Conservation (phyloP, 2,329 filamentous ascomycete genomes). For the Leptographium flavum region DNA sequence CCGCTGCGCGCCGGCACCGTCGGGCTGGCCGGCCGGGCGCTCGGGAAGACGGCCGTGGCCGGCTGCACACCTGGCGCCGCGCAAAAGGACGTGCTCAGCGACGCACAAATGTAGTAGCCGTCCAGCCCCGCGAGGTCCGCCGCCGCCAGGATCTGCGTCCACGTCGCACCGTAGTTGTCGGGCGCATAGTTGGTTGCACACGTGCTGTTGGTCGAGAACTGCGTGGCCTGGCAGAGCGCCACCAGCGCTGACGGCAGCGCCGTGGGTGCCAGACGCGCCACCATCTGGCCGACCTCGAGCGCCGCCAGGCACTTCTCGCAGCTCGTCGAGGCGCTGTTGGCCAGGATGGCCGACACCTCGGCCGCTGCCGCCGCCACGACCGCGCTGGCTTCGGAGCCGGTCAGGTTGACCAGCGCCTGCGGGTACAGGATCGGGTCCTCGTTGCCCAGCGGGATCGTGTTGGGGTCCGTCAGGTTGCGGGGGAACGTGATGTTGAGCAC, state of each 20-base stretch:
- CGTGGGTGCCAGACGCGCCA: conserved; percentile 32
- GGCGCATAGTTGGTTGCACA: conserved; percentile 33
- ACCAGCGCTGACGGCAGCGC: conserved; percentile 35
- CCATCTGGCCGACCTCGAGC: conserved; percentile 32
- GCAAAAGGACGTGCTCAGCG: conserved; percentile 32
- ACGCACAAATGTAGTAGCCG: conserved; percentile 41
- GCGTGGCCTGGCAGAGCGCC: conserved; percentile 31
- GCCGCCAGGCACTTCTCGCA: conserved; percentile 40
- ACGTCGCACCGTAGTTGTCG: conserved; percentile 35
- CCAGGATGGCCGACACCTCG: conserved; percentile 9
- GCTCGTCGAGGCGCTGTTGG: conserved; percentile 21
- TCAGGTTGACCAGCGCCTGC: conserved; percentile 25
- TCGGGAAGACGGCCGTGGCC: conserved; percentile 35
- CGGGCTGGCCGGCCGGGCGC: conserved; percentile 33
- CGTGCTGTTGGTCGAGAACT: conserved; percentile 28
- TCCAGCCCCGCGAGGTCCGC: conserved; percentile 39
- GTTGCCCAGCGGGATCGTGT: conserved; percentile 31
- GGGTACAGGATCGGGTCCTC: conserved; percentile 37
- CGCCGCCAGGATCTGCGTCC: conserved; percentile 40
- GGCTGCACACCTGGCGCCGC: conserved; percentile 26
- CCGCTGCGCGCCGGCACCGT: conserved; percentile 32
- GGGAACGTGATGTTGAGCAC: conserved; percentile 39
- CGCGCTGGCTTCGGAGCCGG: conserved; percentile 21
- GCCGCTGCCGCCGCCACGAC: conserved; percentile 27
- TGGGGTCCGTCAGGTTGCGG: conserved; percentile 37